Conservation (phyloP, 2,329 filamentous ascomycete genomes). For the Sclerotinia borealis region DNA sequence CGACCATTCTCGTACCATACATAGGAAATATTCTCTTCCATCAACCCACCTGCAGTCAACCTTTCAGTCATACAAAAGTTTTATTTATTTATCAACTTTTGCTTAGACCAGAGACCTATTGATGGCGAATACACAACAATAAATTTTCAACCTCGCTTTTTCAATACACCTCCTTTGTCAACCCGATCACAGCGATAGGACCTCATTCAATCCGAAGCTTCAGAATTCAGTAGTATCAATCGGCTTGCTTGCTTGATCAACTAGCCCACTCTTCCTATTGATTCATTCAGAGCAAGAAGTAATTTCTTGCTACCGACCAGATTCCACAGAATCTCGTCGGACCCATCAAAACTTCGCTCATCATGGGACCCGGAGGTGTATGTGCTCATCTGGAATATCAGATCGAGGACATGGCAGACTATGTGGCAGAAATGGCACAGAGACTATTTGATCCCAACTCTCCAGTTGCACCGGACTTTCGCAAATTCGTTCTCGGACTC, state of each 20-base stretch:
- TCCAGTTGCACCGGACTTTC: constrained; percentile 56
- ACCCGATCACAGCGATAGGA: constrained; percentile 14
- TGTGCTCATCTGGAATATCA: constrained; percentile 71
- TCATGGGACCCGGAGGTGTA: constrained; percentile 51
- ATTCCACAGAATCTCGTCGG: constrained; percentile 29
- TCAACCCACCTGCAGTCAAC: constrained; percentile 2
- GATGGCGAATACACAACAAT: constrained; percentile 29
- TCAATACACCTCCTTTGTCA: constrained; percentile 15
- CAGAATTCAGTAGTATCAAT: constrained; percentile 4
- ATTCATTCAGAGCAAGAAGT: constrained; percentile 21
- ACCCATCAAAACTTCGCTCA: constrained; percentile 21
- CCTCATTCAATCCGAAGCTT: constrained; percentile 15
- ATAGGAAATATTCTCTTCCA: constrained; percentile 1
- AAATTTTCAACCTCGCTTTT: constrained; percentile 24
- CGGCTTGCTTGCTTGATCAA: constrained; percentile 3
- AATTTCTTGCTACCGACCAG: constrained; percentile 29
- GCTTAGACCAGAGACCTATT: constrained; percentile 12
- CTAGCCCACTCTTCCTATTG: background rate
- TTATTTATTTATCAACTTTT: constrained; percentile 11
- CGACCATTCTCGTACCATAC: constrained; percentile 10
- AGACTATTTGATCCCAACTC: constrained; percentile 58
- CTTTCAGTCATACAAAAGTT: constrained; percentile 11
- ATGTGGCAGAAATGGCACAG: constrained; percentile 67
- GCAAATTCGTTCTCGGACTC: constrained; percentile 68
- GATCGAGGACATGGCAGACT: constrained; percentile 72